These are phyloP conservation scores for Oemleria cerasiformis DNA, from an alignment of 306 rosid genomes.

Conservation along the genomic window DNA sequence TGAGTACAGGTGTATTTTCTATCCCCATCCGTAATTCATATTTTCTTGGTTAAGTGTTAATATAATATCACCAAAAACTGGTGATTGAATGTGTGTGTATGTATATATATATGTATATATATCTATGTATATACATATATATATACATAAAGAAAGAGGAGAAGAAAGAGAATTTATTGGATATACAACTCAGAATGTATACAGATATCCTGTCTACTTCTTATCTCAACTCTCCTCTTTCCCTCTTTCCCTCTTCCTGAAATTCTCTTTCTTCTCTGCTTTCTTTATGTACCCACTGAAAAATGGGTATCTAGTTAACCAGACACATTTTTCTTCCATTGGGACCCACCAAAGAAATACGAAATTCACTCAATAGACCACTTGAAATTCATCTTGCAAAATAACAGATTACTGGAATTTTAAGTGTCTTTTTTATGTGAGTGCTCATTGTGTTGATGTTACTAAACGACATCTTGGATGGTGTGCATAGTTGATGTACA, in stretches of 20 bases:
- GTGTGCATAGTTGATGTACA: background rate
- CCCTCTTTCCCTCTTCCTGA: background rate
- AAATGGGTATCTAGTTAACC: background rate
- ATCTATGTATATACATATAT: no score
- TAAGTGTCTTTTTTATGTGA: background rate
- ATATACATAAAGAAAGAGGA: no score
- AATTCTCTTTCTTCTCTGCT: background rate
- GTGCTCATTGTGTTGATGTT: background rate
- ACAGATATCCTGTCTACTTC: background rate
- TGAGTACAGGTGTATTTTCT: slow-evolving; percentile 67
- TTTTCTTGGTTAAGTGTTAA: background rate
- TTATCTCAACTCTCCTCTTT: background rate
- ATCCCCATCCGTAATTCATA: background rate
- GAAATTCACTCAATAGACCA: background rate
- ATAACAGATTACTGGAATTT: background rate
- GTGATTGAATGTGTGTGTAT: background rate
- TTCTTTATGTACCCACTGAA: background rate
- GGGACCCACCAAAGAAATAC: background rate
- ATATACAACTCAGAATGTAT: background rate
- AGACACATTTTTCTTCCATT: background rate
- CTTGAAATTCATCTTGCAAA: background rate
- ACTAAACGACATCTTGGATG: background rate
- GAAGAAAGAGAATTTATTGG: no score
- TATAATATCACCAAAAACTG: background rate
- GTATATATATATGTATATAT: no score